A percentile compares a stretch with the other conserved stretches of the same genome.
Evolutionary conservation across 257 asterid species (phyloP).

Genomic region (Nemophila menziesii): DNA sequence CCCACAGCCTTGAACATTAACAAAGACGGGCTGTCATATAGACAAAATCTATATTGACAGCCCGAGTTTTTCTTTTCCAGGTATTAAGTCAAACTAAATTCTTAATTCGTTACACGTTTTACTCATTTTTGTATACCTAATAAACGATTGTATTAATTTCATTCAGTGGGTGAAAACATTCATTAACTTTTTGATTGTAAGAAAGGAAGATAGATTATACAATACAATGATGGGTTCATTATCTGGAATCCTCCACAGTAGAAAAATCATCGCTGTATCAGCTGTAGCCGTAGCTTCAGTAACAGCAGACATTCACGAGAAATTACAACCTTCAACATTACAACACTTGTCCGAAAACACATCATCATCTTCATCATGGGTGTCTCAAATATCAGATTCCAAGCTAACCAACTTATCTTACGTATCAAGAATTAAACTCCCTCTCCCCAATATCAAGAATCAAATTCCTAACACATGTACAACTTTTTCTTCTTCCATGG

Average conservation of each 20-base stretch:
- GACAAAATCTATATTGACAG: constrained; percentile 20
- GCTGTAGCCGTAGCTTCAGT: constrained; percentile 71
- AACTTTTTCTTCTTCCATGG: constrained; percentile 19
- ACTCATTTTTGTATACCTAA: constrained; percentile 1
- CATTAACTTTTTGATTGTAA: constrained; percentile 4
- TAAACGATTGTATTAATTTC: neutral
- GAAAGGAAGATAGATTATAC: constrained; percentile 8
- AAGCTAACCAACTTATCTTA: constrained; percentile 48
- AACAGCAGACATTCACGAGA: constrained; percentile 64
- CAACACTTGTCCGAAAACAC: constrained; percentile 23
- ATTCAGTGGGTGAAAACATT: constrained; percentile 9
- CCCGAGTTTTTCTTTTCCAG: constrained; percentile 17
- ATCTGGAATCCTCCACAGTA: constrained; percentile 46
- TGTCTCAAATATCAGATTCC: constrained; percentile 47
- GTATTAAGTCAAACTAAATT: constrained; percentile 2
- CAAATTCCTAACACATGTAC: constrained; percentile 14
- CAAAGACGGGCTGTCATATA: constrained; percentile 29
- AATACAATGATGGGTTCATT: constrained; percentile 49
- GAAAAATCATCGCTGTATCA: constrained; percentile 83
- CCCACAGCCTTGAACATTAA: constrained; percentile 4
- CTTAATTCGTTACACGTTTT: constrained; percentile 1
- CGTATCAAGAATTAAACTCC: constrained; percentile 28
- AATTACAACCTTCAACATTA: constrained; percentile 31
- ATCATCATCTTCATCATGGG: constrained; percentile 46
- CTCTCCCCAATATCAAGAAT: constrained; percentile 39